Evolutionary conservation across 495 filamentous ascomycete species (phyloP), one percentile per base, ranked within the genome.

Genomic region (Geopyxis carbonaria): DNA sequence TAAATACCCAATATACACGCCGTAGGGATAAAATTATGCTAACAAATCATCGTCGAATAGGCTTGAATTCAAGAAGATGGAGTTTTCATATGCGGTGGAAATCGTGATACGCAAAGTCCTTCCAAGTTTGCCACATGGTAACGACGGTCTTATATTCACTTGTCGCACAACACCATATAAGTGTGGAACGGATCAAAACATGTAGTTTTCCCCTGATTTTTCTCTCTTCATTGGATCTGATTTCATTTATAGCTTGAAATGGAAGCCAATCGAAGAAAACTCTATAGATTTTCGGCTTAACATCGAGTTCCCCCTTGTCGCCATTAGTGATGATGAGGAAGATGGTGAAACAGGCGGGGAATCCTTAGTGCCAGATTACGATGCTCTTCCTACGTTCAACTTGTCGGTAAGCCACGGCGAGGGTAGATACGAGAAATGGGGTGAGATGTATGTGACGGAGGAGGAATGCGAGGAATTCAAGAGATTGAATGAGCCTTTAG

Each of bases 121-220:
- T 11, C 85, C 84, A 0, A 72, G 67, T 21, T 68, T 97, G 8
- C 76, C 72, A 44, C 89, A 97, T 55, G 82, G 89, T 23, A 94
- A 91, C 50, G 89, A 97, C 59, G 89, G 89, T 20, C 67, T 97
- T 14, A 91, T 97, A 53, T 97, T 97, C 63, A 94, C 89, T 23
- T 92, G 86, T 56, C 74, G 81, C 39, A 76, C 67, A 45, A 78
- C 76, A 21, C 72, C 78, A 1, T 97, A 97, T 63, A 72, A 73
- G 46, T 77, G 76, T 39, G 89, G 89, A 46, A 95, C 89, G 5
- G 89, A 97, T 57, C 22, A 44, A 13, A 40, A 55, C 14, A 55
- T 54, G 48, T 51, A 50, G 32, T 21, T 4, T 5, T 3, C 23
- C n/a, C n/a, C n/a, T n/a, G n/a, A n/a, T 14, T 31, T n/a, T 27